These are phyloP conservation scores for Globisporangium echinulatum DNA, from an alignment of 352 stramenopile species.

Conservation along the genomic window DNA sequence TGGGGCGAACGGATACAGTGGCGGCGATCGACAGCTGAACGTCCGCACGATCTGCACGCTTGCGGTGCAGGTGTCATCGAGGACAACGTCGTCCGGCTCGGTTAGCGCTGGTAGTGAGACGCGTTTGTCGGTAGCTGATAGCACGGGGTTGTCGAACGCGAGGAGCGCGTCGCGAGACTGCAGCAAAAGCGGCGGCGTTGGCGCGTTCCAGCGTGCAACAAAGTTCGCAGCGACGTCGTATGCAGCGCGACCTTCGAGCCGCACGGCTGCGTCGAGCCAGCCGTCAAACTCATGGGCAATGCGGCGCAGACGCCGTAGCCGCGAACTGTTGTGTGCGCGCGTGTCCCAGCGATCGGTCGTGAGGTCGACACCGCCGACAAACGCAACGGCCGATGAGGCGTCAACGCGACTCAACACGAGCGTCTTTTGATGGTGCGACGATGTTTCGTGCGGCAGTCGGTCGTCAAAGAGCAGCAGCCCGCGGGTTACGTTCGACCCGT, in stretches of 20 bases:
- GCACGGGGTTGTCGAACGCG: conserved; percentile 39
- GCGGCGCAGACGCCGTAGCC: conserved; percentile 24
- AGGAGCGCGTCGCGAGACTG: conserved; percentile 31
- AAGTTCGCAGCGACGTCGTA: conserved; percentile 62
- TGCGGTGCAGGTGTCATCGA: background rate
- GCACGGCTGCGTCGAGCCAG: conserved; percentile 52
- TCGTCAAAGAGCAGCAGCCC: conserved; percentile 51
- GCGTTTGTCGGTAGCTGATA: background rate
- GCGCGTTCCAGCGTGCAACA: conserved; percentile 51
- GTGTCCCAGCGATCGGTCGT: conserved; percentile 61
- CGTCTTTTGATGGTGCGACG: conserved; percentile 69
- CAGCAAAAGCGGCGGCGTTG: conserved; percentile 15
- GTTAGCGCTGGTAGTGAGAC: background rate
- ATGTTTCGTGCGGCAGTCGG: conserved; percentile 44
- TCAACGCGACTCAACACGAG: conserved; percentile 27
- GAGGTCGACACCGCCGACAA: conserved; percentile 48
- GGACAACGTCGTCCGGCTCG: background rate
- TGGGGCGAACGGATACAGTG: conserved; percentile 1
- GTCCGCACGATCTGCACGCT: conserved; percentile 49
- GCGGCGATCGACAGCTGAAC: conserved; percentile 20
- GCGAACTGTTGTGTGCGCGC: conserved; percentile 35
- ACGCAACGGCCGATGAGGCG: conserved; percentile 23
- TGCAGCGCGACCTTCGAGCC: conserved; percentile 34
- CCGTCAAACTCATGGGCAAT: conserved; percentile 35
- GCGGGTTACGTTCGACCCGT: background rate